Conservation (phyloP, 2,329 filamentous ascomycete genomes). For the Calonectria pseudoturangicola region DNA sequence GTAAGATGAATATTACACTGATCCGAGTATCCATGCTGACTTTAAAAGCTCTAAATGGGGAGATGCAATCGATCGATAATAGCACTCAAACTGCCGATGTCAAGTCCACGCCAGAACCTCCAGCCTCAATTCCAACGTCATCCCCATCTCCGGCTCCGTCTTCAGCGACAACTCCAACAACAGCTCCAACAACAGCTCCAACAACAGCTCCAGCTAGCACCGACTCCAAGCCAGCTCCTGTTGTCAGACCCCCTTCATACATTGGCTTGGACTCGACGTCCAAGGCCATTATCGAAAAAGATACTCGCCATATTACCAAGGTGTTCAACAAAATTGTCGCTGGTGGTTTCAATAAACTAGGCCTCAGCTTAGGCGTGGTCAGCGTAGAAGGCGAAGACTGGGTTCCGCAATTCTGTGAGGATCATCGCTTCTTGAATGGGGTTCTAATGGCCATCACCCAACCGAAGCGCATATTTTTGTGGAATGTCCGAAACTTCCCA, state of each 20-base stretch:
- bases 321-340: slow-evolving; percentile 28
- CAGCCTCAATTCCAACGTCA: not conserved
- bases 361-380: slow-evolving; percentile 30
- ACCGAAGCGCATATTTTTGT: slow-evolving; percentile 33
- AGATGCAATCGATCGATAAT: not conserved
- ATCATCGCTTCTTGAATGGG: slow-evolving; percentile 35
- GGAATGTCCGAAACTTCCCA: slow-evolving; percentile 33
- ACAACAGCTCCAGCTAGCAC: not conserved
- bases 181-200: not conserved
- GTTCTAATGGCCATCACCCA: slow-evolving; percentile 33
- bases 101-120: not conserved
- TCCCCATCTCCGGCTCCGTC: not conserved
- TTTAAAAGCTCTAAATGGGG: slow-evolving; percentile 1
- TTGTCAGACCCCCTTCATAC: slow-evolving; percentile 5
- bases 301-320: slow-evolving; percentile 25
- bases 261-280: slow-evolving; percentile 32
- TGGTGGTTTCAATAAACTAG: slow-evolving; percentile 23
- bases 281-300: slow-evolving; percentile 34
- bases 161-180: not conserved
- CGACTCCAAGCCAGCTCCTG: slow-evolving; percentile 6
- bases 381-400: slow-evolving; percentile 29
- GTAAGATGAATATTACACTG: not conserved
- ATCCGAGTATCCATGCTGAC: not conserved
- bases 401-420: slow-evolving; percentile 23
- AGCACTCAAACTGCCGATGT: not conserved